phyloP scores from a whole-genome alignment of 305 asterid genomes.

The Stenogyne calaminthoides region DNA sequence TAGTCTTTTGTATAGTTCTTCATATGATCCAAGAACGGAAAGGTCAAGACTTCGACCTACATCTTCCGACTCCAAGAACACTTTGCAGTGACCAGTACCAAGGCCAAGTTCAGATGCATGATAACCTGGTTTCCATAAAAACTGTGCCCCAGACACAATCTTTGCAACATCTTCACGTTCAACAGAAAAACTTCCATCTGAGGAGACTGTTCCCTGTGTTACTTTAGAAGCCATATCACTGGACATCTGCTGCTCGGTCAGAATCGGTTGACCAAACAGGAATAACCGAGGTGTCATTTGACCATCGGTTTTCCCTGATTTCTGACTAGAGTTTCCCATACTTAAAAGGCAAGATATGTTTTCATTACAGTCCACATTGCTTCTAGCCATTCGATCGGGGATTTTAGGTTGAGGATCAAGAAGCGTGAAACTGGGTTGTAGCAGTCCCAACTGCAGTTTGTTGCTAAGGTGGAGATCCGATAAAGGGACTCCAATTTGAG shows the following conservation, averaged over 20 bases:
- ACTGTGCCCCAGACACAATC: conserved; percentile 36
- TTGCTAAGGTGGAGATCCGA: conserved; percentile 71
- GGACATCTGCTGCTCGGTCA: conserved; percentile 90
- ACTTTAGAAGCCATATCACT: conserved; percentile 37
- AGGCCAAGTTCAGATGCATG: conserved; percentile 53
- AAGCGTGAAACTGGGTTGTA: conserved; percentile 52
- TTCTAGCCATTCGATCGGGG: conserved; percentile 42
- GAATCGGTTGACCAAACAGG: conserved; percentile 95
- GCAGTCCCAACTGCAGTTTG: conserved; percentile 68
- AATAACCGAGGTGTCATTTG: conserved; percentile 58
- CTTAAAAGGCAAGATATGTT: conserved; percentile 74
- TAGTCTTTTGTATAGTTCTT: conserved; percentile 63
- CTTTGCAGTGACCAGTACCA: conserved; percentile 77
- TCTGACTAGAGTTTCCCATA: conserved; percentile 62
- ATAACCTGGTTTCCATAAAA: conserved; percentile 44
- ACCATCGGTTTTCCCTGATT: conserved; percentile 40
- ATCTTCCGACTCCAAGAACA: conserved; percentile 80
- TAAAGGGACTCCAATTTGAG: conserved; percentile 79
- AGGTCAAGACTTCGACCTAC: conserved; percentile 80
- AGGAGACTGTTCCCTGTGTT: conserved; percentile 34
- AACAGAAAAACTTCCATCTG: conserved; percentile 30
- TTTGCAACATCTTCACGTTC: conserved; percentile 37
- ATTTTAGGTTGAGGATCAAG: conserved; percentile 53
- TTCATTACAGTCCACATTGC: conserved; percentile 44
- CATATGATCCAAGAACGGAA: conserved; percentile 79